Base-by-base conservation (phyloP, 2,329 filamentous ascomycete species). In the Akanthomyces uredinophilus region DNA sequence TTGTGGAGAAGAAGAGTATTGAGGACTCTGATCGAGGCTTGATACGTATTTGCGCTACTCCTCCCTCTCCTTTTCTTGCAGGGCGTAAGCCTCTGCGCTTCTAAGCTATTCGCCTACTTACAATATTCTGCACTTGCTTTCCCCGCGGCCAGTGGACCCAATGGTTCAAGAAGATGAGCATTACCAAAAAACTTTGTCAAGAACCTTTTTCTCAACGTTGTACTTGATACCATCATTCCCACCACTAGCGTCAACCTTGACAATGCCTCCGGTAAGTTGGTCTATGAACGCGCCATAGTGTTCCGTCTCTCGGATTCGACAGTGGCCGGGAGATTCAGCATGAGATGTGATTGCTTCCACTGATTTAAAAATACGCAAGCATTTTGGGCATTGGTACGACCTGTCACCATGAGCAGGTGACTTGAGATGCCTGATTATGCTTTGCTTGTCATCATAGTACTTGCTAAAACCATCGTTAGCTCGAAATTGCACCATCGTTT, bases 181-280 rank as follows among this genome's bases (percentile, higher is more conserved):
- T 29, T 37, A 43, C 53, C 53, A 55, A 14, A 60, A 51, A 10
- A 52, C 22, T 16, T 58, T 58, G 8, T 49, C 20, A 3, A 41
- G 8, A 10, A 11, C 44, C 1, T 52, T 22, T 7, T 51, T 43
- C 10, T 51, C 3, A 3, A 52, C 57, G 11, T 29, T 35, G 14
- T 60, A 60, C 37, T 29, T 52, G 35, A 52, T 20, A 24, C 14
- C 5, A 18, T 27, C 43, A 13, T 43, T 18, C 5, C 16, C 7
- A n/a, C 18, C n/a, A 14, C 10, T 24, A 4, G 32, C 6, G 24
- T 60, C 57, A 11, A 73, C 60, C n/a, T 72, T 67, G 11, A 74
- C 64, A 51, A 75, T 64, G 0, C 73, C 73, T 6, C 64, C 72
- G 0, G 72, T 73, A 35, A 75, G 61, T 61, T 74, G 72, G 53